A percentile compares a stretch with the other conserved stretches of the same genome.
These are phyloP conservation scores for Trichocladium uniseriatum DNA, from an alignment of 495 filamentous ascomycete genomes.

Conservation along the genomic window DNA sequence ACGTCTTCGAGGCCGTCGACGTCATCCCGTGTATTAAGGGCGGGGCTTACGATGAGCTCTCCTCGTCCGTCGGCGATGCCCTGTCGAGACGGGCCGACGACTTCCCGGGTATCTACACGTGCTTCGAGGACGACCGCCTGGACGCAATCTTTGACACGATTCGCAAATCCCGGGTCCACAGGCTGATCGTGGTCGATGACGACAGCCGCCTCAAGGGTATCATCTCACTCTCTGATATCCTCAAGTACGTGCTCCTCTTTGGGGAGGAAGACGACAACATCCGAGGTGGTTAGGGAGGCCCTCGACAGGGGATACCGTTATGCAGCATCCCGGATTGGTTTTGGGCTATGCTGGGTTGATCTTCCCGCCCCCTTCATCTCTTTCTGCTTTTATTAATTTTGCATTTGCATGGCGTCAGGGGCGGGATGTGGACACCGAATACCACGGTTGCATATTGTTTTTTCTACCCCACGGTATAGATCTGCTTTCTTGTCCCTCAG, in stretches of 20 bases:
- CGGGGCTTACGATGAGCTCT: slow-evolving; percentile 82
- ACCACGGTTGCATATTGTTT: slow-evolving; percentile 25
- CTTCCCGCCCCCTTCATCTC: neutral
- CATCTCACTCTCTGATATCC: slow-evolving; percentile 89
- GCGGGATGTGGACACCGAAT: slow-evolving; percentile 22
- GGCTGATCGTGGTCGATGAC: slow-evolving; percentile 87
- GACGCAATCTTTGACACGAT: slow-evolving; percentile 97
- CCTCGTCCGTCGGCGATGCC: slow-evolving; percentile 80
- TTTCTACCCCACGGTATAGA: slow-evolving; percentile 20
- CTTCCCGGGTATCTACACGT: slow-evolving; percentile 94
- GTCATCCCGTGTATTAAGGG: slow-evolving; percentile 94
- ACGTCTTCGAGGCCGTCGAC: slow-evolving; percentile 97
- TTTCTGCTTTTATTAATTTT: slow-evolving; percentile 2
- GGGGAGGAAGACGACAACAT: slow-evolving; percentile 58
- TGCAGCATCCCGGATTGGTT: neutral
- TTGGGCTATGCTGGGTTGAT: slow-evolving; percentile 1
- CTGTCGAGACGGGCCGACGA: slow-evolving; percentile 81
- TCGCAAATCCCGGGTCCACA: slow-evolving; percentile 85
- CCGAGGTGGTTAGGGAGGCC: slow-evolving; percentile 15
- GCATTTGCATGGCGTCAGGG: slow-evolving; percentile 28
- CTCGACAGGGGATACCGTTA: neutral
- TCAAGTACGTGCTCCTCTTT: slow-evolving; percentile 86
- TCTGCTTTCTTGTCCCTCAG: slow-evolving; percentile 12
- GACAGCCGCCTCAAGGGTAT: slow-evolving; percentile 76
- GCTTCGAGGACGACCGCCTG: slow-evolving; percentile 79